These are phyloP conservation scores for Paramecium caudatum DNA, from an alignment of 73 alveolate genomes.

Conservation along the genomic window DNA sequence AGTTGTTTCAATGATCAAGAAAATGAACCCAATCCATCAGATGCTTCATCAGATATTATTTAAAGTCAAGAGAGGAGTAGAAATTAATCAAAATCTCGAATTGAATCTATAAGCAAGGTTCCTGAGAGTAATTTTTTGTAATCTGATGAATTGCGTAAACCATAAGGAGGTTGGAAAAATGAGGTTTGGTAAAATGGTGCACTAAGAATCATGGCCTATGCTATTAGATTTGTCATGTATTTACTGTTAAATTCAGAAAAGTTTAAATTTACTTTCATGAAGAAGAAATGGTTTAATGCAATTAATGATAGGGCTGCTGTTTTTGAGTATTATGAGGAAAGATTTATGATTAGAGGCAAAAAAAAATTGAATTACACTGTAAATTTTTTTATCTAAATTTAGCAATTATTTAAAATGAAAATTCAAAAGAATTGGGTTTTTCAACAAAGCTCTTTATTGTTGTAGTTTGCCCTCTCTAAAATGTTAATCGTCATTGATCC, in stretches of 20 bases:
- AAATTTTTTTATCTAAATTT: neutral
- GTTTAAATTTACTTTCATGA: slow-evolving; percentile 55
- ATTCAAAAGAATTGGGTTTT: slow-evolving; percentile 4
- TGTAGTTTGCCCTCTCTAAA: neutral
- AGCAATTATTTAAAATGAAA: neutral
- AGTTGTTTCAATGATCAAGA: slow-evolving; percentile 43
- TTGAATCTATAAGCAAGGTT: neutral
- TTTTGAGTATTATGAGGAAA: neutral
- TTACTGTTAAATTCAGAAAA: slow-evolving; percentile 44
- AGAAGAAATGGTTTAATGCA: slow-evolving; percentile 23
- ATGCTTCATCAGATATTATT: neutral
- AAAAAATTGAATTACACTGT: neutral
- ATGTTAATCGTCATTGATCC: slow-evolving; percentile 5
- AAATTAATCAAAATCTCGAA: neutral
- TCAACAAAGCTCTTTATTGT: neutral
- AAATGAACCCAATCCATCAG: slow-evolving; percentile 7
- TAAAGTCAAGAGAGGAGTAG: slow-evolving; percentile 8
- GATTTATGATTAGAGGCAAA: slow-evolving; percentile 23
- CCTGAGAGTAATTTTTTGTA: neutral
- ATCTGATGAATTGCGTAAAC: neutral
- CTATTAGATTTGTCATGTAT: slow-evolving; percentile 17
- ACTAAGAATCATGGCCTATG: slow-evolving; percentile 54
- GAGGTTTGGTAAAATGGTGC: slow-evolving; percentile 41
- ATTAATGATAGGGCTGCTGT: slow-evolving; percentile 22
- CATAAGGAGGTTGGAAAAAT: slow-evolving; percentile 55